A percentile compares a stretch with the other conserved stretches of the same genome.
These are phyloP conservation scores for Rubus idaeus DNA, from an alignment of 306 rosid genomes.

Conservation along the genomic window DNA sequence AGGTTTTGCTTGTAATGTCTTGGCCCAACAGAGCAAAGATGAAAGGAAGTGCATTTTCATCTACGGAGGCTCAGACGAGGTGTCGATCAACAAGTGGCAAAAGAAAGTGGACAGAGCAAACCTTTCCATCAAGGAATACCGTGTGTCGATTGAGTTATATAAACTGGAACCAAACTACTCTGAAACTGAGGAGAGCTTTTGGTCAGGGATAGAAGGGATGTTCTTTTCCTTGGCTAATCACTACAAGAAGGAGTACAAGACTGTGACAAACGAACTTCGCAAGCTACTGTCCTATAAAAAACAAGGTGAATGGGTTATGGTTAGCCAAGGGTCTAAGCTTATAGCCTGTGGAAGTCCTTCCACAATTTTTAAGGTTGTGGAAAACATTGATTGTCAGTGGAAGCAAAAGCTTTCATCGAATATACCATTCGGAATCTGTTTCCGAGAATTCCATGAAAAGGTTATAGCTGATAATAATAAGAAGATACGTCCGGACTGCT, in stretches of 20 bases:
- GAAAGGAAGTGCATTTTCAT: conserved; percentile 40
- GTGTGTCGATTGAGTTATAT: conserved; percentile 29
- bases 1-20: background rate
- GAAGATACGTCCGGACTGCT: conserved; percentile 32
- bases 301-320: conserved; percentile 41
- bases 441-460: conserved; percentile 15
- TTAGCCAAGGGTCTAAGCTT: conserved; percentile 34
- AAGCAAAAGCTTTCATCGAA: conserved; percentile 22
- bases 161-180: background rate
- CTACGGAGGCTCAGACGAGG: conserved; percentile 50
- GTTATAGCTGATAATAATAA: background rate
- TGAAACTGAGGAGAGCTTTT: conserved; percentile 25
- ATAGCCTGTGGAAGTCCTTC: conserved; percentile 32
- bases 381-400: conserved; percentile 36
- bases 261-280: conserved; percentile 35
- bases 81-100: background rate
- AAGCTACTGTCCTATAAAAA: conserved; percentile 52
- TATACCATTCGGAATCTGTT: conserved; percentile 21
- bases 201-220: conserved; percentile 38
- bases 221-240: conserved; percentile 26
- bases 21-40: conserved; percentile 38
- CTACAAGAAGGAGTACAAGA: background rate
- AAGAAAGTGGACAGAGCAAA: conserved; percentile 48
- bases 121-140: conserved; percentile 31
- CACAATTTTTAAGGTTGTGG: conserved; percentile 28